A percentile compares a stretch with the other conserved stretches of the same genome.
Evolutionary conservation across 768 basidiomycete genomes (phyloP).

Genomic region (Leccinum aurantiacum): DNA sequence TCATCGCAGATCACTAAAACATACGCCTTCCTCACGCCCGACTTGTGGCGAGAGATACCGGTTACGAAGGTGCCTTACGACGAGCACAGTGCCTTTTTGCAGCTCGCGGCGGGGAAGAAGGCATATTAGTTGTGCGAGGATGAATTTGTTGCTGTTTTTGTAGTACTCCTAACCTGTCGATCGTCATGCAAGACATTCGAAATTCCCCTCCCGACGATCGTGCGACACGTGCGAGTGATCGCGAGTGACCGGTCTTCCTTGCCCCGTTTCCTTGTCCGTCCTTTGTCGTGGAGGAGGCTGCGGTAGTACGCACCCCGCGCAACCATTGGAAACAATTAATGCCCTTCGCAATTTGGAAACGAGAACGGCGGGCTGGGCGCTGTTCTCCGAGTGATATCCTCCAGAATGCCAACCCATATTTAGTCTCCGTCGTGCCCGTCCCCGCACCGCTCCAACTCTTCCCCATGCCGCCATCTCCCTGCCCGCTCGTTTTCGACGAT

Average conservation of each 20-base stretch:
- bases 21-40: slow-evolving; percentile 97
- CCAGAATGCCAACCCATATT: slow-evolving; percentile 6
- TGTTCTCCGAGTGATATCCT: slow-evolving; percentile 10
- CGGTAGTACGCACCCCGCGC: background rate
- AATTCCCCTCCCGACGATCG: background rate
- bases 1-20: slow-evolving; percentile 86
- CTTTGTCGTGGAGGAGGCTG: background rate
- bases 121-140: slow-evolving; percentile 43
- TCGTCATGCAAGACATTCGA: slow-evolving; percentile 3
- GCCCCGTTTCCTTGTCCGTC: background rate
- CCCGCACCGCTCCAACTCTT: background rate
- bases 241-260: background rate
- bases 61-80: slow-evolving; percentile 90
- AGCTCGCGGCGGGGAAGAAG: slow-evolving; percentile 79
- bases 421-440: background rate
- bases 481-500: background rate
- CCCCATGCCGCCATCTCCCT: slow-evolving; percentile 8
- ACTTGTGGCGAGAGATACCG: slow-evolving; percentile 95
- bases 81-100: slow-evolving; percentile 91
- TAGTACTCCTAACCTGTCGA: background rate
- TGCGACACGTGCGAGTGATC: background rate
- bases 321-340: background rate
- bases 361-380: slow-evolving; percentile 6
- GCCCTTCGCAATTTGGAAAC: background rate
- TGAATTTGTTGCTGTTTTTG: background rate